Conservation (phyloP, 202 grass and related monocot species). For the Bolboschoenoplectus hybrid region DNA sequence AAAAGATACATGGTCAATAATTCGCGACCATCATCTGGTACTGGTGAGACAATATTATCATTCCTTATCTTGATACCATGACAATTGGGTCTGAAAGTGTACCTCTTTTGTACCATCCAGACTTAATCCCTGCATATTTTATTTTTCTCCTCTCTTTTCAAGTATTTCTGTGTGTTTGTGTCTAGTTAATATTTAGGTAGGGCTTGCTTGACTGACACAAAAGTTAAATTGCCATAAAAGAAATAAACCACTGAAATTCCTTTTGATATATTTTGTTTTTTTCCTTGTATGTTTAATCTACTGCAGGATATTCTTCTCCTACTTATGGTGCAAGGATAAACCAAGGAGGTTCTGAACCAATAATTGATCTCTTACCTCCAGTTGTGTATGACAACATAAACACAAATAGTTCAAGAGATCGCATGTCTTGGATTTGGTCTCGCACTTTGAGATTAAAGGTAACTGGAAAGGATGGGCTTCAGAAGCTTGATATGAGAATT, state of each 20-base stretch:
- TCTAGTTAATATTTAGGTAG: not conserved
- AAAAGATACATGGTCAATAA: constrained; percentile 57
- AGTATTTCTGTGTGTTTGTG: not conserved
- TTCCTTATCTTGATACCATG: not conserved
- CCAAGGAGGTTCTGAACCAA: constrained; percentile 51
- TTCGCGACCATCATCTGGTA: constrained; percentile 48
- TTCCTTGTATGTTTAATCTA: constrained; percentile 47
- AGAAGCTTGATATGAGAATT: constrained; percentile 90
- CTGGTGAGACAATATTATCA: constrained; percentile 26
- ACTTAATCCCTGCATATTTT: not conserved
- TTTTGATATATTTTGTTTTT: not conserved
- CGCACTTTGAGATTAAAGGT: constrained; percentile 74
- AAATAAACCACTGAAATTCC: not conserved
- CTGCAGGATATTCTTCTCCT: constrained; percentile 50
- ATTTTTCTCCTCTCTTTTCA: not conserved
- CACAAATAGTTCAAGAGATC: constrained; percentile 51
- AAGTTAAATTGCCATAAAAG: not conserved
- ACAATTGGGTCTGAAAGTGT: not conserved
- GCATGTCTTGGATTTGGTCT: constrained; percentile 78
- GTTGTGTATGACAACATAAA: constrained; percentile 59
- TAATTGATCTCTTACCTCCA: constrained; percentile 81
- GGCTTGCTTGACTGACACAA: not conserved
- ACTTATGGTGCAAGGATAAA: constrained; percentile 42
- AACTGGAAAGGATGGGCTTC: constrained; percentile 75
- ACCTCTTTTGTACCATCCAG: constrained; percentile 8